Conservation (phyloP, 1,284 basidiomycete species). For the Cystobasidium sp. region DNA sequence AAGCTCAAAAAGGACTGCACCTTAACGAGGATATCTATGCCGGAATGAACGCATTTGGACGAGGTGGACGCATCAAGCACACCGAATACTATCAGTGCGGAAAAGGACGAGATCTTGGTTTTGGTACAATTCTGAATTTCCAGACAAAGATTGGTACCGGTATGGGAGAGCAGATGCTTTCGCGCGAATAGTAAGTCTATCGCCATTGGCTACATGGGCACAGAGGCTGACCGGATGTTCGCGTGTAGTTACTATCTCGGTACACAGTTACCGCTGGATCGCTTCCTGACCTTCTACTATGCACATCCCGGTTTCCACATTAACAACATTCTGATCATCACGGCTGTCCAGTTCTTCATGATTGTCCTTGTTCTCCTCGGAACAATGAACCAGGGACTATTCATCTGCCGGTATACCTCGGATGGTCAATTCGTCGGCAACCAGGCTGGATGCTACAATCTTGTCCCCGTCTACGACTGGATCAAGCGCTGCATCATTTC, state of each 20-base stretch:
- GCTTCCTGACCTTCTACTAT: constrained; percentile 99
- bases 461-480: constrained; percentile 85
- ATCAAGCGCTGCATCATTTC: constrained; percentile 91
- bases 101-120: constrained; percentile 90
- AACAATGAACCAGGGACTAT: constrained; percentile 78
- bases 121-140: constrained; percentile 99
- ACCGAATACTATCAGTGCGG: constrained; percentile 84
- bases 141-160: constrained; percentile 99
- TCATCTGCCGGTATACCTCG: constrained; percentile 75
- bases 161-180: constrained; percentile 99
- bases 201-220: no score
- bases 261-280: constrained; percentile 96
- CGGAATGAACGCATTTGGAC: constrained; percentile 97
- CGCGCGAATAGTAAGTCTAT: constrained; percentile 74
- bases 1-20: constrained; percentile 98
- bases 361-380: constrained; percentile 83
- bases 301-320: constrained; percentile 99
- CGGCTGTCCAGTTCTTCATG: constrained; percentile 91
- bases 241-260: constrained; percentile 79
- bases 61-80: constrained; percentile 97
- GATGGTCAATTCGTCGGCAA: constrained; percentile 72
- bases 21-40: constrained; percentile 99
- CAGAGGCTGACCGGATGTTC: background rate
- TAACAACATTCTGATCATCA: constrained; percentile 97
- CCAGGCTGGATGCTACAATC: constrained; percentile 86